Evolutionary conservation across 805 yeast genomes (phyloP).

Genomic region (Metschnikowia continentalis): DNA sequence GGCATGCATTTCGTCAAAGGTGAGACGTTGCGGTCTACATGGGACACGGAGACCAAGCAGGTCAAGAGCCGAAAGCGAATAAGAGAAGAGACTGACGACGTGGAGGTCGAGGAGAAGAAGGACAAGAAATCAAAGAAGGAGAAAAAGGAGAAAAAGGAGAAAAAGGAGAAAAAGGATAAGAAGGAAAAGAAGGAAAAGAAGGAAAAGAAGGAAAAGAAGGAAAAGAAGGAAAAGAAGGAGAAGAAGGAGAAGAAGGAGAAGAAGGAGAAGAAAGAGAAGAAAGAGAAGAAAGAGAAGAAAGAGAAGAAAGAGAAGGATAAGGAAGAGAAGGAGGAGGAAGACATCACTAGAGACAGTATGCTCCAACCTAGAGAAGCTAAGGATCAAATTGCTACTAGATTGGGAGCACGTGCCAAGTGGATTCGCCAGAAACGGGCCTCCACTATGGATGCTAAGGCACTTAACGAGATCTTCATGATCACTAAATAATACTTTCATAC

Average conservation of each 20-base stretch:
- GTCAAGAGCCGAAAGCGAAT: slow-evolving; percentile 14
- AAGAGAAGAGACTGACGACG: slow-evolving; percentile 20
- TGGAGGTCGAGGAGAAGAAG: slow-evolving; percentile 20
- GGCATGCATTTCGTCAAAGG: slow-evolving; percentile 87
- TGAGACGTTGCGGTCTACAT: slow-evolving; percentile 75
- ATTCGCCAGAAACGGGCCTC: slow-evolving; percentile 90
- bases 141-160: slow-evolving; percentile 17
- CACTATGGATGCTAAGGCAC: slow-evolving; percentile 80
- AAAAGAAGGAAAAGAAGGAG: background rate
- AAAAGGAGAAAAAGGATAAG: slow-evolving; percentile 30
- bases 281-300: slow-evolving; percentile 4
- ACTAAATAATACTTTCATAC: slow-evolving; percentile 32
- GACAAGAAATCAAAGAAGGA: slow-evolving; percentile 3
- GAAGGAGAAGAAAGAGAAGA: background rate
- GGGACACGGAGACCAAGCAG: slow-evolving; percentile 56
- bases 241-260: slow-evolving; percentile 12
- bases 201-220: slow-evolving; percentile 14
- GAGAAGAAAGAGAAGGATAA: slow-evolving; percentile 19
- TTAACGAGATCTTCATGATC: slow-evolving; percentile 91
- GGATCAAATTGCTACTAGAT: slow-evolving; percentile 29
- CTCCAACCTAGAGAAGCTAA: slow-evolving; percentile 18
- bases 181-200: slow-evolving; percentile 20
- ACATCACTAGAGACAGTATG: slow-evolving; percentile 26
- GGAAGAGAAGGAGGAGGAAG: slow-evolving; percentile 25
- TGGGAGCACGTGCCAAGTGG: slow-evolving; percentile 76